Base-by-base conservation (phyloP, 139 green algal genomes). In the Protoeuglena noctilucae region DNA sequence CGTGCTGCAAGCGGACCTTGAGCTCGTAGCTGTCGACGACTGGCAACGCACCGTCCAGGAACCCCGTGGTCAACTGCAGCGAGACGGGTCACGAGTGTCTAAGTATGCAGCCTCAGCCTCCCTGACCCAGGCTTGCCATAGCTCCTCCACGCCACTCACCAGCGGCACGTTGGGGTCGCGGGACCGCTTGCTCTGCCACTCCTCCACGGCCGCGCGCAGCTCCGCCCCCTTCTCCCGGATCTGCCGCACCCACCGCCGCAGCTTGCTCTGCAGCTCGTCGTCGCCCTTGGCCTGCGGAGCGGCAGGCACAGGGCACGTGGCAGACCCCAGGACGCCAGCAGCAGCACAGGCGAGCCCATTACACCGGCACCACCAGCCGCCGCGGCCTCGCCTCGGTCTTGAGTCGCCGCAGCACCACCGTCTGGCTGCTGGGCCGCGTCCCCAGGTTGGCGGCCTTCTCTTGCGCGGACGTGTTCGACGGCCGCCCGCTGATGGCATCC, bases 1-100 rank as follows among this genome's bases (percentile, higher is more conserved):
- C 18, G 18, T 51, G 45, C 18, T 25, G 18, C 45, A 51, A 17
- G 45, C 26, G 18, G 28, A 79, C 73, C 72, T 88, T 87, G 51
- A 92, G 74, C 63, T 93, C 84, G 41, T 93, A 91, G 3, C 70
- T 60, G 60, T 93, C 82, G 30, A 92, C 84, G 3, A 91, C 74
- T 26, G 84, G 82, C 29, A 78, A 60, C 3, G 66, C 74, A 24
- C 83, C 83, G 48, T 89, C 77, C 45, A 93, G 63, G 56, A 93
- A 93, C 28, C 79, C 82, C 2, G 80, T 87, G 23, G 73, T 88
- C 2, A n/a, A n/a, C n/a, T n/a, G n/a, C n/a, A n/a, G n/a, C n/a
- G n/a, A n/a, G n/a, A n/a, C n/a, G n/a, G n/a, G n/a, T n/a, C n/a
- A n/a, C n/a, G n/a, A n/a, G n/a, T n/a, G n/a, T n/a, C n/a, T n/a